Evolutionary conservation across 768 basidiomycete genomes (phyloP).

Genomic region (Leccinum boreale): DNA sequence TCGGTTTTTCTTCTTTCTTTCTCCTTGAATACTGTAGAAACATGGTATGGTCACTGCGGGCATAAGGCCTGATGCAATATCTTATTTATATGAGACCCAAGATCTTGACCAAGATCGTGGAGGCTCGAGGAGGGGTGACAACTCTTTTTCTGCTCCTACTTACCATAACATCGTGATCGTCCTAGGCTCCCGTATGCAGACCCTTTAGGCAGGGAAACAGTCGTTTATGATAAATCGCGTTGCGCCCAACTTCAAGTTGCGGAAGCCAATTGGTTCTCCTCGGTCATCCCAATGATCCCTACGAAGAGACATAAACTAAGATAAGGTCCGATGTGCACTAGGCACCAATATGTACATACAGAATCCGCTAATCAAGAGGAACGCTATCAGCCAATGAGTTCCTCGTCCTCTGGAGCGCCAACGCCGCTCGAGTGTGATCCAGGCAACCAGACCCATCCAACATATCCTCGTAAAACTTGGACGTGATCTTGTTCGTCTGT

Average conservation of each 20-base stretch:
- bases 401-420: background rate
- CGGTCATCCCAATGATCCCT: no score
- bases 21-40: constrained; percentile 1
- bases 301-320: background rate
- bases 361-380: background rate
- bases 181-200: no score
- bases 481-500: no score
- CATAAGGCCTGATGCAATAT: background rate
- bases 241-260: no score
- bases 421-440: background rate
- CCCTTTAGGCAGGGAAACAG: no score
- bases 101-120: no score
- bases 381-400: background rate
- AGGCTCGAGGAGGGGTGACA: no score
- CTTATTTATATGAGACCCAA: background rate
- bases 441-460: background rate
- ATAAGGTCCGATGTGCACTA: background rate
- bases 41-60: no score
- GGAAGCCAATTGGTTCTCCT: no score
- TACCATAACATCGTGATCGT: background rate
- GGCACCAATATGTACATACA: background rate
- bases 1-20: background rate
- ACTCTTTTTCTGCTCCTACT: background rate
- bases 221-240: no score
- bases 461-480: background rate